Conservation (phyloP, 2,329 filamentous ascomycete genomes). For the Aspergillus neotritici region DNA sequence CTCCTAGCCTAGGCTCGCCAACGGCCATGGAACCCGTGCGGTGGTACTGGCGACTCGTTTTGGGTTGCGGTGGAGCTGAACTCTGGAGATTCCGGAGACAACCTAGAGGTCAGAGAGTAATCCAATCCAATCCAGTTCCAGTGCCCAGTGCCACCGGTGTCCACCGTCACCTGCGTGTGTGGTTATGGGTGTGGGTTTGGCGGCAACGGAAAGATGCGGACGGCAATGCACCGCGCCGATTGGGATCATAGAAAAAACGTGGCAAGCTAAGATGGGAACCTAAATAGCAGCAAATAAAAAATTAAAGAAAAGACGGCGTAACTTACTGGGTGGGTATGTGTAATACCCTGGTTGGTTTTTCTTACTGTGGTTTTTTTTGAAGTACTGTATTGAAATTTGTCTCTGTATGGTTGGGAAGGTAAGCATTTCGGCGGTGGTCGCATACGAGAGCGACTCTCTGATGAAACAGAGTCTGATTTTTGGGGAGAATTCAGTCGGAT, state of each 20-base stretch:
- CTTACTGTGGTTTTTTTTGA: background rate
- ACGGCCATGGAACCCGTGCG: slow-evolving; percentile 6
- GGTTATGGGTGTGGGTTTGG: slow-evolving; percentile 22
- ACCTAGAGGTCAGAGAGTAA: slow-evolving; percentile 4
- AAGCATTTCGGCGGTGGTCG: no score
- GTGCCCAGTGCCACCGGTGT: background rate
- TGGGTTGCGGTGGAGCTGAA: slow-evolving; percentile 12
- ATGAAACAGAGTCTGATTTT: no score
- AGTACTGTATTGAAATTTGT: no score
- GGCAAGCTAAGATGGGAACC: slow-evolving; percentile 12
- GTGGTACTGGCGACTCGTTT: slow-evolving; percentile 7
- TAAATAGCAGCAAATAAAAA: slow-evolving; percentile 5
- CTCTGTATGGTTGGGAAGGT: no score
- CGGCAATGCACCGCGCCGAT: slow-evolving; percentile 30
- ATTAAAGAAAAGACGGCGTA: slow-evolving; percentile 1
- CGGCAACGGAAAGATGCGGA: slow-evolving; percentile 31
- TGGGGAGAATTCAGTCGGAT: no score
- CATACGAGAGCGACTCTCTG: no score
- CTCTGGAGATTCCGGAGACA: slow-evolving; percentile 13
- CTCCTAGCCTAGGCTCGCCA: background rate
- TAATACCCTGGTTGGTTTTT: background rate
- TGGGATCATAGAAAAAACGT: slow-evolving; percentile 26
- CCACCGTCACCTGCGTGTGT: background rate
- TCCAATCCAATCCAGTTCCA: slow-evolving; percentile 14
- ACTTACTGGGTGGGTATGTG: background rate